phyloP scores from a whole-genome alignment of 768 basidiomycete genomes.

The Trametes gibbosa region DNA sequence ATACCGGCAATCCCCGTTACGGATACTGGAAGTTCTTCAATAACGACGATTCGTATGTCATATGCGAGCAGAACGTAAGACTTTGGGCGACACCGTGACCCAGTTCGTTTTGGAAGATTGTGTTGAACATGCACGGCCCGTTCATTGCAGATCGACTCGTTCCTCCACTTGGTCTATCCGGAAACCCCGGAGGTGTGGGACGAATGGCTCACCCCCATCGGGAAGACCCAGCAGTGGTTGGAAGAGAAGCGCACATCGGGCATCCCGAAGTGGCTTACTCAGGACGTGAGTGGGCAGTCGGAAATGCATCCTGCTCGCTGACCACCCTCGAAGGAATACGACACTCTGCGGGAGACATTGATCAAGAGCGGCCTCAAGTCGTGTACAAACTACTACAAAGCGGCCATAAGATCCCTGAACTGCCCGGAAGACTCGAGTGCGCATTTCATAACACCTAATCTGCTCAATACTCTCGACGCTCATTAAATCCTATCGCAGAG shows the following conservation, averaged over 20 bases:
- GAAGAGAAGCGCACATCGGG: conserved; percentile 27
- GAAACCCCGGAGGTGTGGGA: conserved; percentile 34
- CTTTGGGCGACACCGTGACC: too few species aligned
- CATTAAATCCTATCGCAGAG: neutral
- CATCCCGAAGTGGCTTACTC: conserved; percentile 30
- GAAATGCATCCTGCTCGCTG: neutral
- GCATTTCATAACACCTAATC: neutral
- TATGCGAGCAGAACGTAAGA: conserved; percentile 9
- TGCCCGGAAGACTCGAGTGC: conserved; percentile 28
- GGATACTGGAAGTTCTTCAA: conserved; percentile 40
- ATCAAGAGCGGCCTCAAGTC: conserved; percentile 32
- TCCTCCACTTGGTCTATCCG: conserved; percentile 35
- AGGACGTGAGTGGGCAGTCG: conserved; percentile 26
- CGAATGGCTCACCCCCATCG: conserved; percentile 33
- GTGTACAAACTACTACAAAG: conserved; percentile 38
- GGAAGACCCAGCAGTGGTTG: conserved; percentile 33
- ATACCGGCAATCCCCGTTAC: conserved; percentile 7
- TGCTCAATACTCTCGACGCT: neutral
- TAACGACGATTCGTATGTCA: neutral
- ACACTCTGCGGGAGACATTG: conserved; percentile 21
- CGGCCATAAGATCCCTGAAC: conserved; percentile 25
- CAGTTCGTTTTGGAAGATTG: too few species aligned
- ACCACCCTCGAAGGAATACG: conserved; percentile 20
- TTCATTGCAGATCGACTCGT: conserved; percentile 36
- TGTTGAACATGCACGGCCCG: too few species aligned